A percentile compares a stretch with the other conserved stretches of the same genome.
phyloP scores from a whole-genome alignment of 1,139 yeast genomes.

The Candida neerlandica region DNA sequence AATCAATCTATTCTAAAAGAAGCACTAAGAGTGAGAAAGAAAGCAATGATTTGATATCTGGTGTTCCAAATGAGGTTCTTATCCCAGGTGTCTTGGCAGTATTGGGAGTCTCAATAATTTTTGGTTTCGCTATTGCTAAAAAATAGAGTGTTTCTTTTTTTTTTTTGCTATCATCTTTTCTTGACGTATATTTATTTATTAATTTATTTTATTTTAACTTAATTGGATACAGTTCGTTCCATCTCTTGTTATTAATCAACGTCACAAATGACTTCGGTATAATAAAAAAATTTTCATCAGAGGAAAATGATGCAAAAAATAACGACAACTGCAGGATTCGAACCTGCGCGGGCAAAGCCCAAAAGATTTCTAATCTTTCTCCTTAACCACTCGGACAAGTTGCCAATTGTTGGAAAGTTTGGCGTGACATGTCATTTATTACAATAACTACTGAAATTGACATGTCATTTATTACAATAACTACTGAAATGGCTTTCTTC shows the following conservation, averaged over 20 bases:
- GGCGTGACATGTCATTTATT: too few species aligned
- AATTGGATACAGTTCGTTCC: too few species aligned
- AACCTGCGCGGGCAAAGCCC: constrained; percentile 64
- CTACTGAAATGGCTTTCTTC: too few species aligned
- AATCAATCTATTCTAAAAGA: constrained; percentile 17
- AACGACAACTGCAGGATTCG: constrained; percentile 60
- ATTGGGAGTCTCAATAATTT: constrained; percentile 59
- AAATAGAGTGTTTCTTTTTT: constrained; percentile 19
- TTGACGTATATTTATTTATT: not conserved
- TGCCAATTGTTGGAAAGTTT: constrained; percentile 7
- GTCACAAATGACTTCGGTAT: too few species aligned
- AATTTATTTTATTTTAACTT: too few species aligned
- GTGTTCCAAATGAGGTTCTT: constrained; percentile 59
- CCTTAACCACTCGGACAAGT: constrained; percentile 36
- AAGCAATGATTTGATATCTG: constrained; percentile 43
- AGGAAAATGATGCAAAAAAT: constrained; percentile 26
- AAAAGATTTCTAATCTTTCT: constrained; percentile 59
- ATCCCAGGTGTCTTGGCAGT: constrained; percentile 67
- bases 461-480: too few species aligned
- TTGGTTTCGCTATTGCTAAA: constrained; percentile 52
- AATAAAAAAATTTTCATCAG: too few species aligned
- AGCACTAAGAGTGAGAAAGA: constrained; percentile 10
- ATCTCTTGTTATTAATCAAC: too few species aligned
- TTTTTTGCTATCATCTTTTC: not conserved
- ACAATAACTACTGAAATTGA: too few species aligned